Evolutionary conservation across 176 grass and related monocot species (phyloP).

Genomic region (Aechmea fasciata): DNA sequence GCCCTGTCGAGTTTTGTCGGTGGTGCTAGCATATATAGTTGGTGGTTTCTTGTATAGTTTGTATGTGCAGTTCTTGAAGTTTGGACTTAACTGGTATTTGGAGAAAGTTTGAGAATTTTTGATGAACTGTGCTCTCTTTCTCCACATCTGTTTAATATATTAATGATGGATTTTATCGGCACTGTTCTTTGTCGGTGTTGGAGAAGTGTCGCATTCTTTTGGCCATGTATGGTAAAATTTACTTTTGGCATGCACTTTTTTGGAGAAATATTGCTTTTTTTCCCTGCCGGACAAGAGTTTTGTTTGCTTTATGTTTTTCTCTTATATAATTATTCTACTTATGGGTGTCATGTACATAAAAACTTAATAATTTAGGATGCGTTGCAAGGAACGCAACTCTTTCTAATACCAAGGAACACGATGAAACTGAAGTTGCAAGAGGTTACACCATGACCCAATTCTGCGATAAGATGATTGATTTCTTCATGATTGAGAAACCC

Average conservation of each 20-base stretch:
- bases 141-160: background rate
- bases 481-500: constrained; percentile 76
- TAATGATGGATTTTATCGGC: background rate
- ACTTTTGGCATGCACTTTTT: too few relatives aligned
- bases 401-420: constrained; percentile 28
- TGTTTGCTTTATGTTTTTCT: too few relatives aligned
- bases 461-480: constrained; percentile 75
- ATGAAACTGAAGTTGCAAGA: constrained; percentile 40
- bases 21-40: background rate
- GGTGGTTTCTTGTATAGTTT: background rate
- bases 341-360: background rate
- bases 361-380: background rate
- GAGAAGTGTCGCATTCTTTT: background rate
- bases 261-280: background rate
- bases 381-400: constrained; percentile 9
- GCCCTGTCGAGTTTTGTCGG: too few relatives aligned
- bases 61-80: background rate
- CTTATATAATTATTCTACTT: background rate
- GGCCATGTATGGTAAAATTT: background rate
- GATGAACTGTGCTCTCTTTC: background rate
- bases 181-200: background rate
- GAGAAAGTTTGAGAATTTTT: background rate
- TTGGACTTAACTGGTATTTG: background rate
- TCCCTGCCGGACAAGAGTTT: background rate
- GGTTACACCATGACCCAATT: constrained; percentile 89